Evolutionary conservation across 225 moss, liverwort and hornwort species (phyloP), one percentile per base, ranked within the genome.

Genomic region (Marchantia paleacea): DNA sequence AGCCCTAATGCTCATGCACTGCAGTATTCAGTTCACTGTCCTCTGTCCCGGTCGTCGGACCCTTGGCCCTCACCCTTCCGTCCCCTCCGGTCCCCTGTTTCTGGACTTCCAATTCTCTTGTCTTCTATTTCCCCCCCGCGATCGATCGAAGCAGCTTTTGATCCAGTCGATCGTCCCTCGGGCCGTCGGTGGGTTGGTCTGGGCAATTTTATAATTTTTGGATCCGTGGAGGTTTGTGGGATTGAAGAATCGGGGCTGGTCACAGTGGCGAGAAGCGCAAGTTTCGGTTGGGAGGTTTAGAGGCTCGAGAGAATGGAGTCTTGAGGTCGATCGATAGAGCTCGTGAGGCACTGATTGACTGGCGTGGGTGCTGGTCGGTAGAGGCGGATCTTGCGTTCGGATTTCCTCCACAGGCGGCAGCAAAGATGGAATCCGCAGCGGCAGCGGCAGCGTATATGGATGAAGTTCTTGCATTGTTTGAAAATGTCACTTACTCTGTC

Each of bases 381-480:
- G 9, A 8, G 25, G 66, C 61, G 7, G 61, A 61, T 61, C 61
- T 61, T 68, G 24, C 1, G 28, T 68, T 26, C 24, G 68, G 68
- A 25, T 28, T 68, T 31, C 5, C 4, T 68, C 39, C 31, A 2
- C 6, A 29, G 68, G 68, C 48, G 50, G 50, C 48, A 26, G 76
- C 28, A 58, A 83, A 65, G 78, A 91, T 92, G 94, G 89, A 91
- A 75, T 72, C 85, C n/a, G 86, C 88, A 61, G 86, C 85, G 61
- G 82, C 92, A 39, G 89, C 82, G 31, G 84, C 89, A 54, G 87
- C 90, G 53, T 91, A 89, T 52, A 85, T 90, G 75, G 92, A 95
- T 24, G 91, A 90, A 80, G 77, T 93, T 72, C 84, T 90, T 1
- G 80, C 81, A 22, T 78, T 91, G 31, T 85, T 92, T 26, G 94